phyloP scores from a whole-genome alignment of 2,329 filamentous ascomycete genomes.

The Stemphylium lycopersici region DNA sequence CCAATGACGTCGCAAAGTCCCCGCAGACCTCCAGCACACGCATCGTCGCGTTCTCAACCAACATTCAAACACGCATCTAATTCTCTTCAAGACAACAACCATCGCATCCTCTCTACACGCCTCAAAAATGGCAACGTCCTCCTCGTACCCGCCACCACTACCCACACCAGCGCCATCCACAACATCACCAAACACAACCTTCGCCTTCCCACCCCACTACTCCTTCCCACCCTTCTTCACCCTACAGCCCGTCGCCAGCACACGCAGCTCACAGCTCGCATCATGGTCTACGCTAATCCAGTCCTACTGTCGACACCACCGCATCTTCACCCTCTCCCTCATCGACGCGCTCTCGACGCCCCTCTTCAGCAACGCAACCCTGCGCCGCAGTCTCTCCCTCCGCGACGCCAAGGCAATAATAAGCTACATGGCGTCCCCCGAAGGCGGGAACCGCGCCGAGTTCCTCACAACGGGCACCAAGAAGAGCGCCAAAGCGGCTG shows the following conservation, averaged over 20 bases:
- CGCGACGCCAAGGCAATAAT: slow-evolving; percentile 61
- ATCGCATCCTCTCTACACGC: background rate
- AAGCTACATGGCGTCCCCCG: slow-evolving; percentile 60
- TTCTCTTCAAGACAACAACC: background rate
- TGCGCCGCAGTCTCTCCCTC: slow-evolving; percentile 56
- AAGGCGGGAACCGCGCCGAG: slow-evolving; percentile 67
- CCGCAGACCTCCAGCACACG: slow-evolving; percentile 20
- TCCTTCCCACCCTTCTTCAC: slow-evolving; percentile 87
- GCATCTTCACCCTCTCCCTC: slow-evolving; percentile 76
- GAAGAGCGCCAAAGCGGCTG: slow-evolving; percentile 27
- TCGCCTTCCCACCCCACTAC: slow-evolving; percentile 61
- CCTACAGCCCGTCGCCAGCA: slow-evolving; percentile 74
- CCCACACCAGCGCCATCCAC: slow-evolving; percentile 13
- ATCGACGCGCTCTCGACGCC: slow-evolving; percentile 60
- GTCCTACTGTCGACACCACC: slow-evolving; percentile 79
- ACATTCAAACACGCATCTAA: background rate
- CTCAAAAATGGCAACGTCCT: slow-evolving; percentile 20
- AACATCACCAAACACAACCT: slow-evolving; percentile 26
- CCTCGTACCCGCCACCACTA: slow-evolving; percentile 11
- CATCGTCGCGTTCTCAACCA: background rate
- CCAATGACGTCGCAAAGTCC: slow-evolving; percentile 28
- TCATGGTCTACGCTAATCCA: slow-evolving; percentile 90
- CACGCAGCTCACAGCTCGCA: slow-evolving; percentile 74
- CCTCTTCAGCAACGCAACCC: slow-evolving; percentile 59
- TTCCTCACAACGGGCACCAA: slow-evolving; percentile 56